A percentile compares a stretch with the other conserved stretches of the same genome.
phyloP scores from a whole-genome alignment of 805 yeast species.

The Candida anglica region DNA sequence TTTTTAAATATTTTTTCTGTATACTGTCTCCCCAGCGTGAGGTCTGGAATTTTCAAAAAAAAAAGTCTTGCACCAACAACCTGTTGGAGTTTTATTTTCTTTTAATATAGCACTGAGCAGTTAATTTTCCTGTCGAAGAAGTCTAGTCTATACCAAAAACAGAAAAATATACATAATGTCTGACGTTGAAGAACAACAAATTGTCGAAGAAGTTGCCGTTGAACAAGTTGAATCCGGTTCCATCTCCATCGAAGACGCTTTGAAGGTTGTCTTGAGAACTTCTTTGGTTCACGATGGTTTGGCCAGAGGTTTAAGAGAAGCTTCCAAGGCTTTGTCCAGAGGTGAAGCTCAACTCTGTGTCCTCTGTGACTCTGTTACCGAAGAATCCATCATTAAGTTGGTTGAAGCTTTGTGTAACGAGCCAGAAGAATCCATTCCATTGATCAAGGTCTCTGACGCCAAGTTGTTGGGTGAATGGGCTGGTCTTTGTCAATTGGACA shows the following conservation, averaged over 20 bases:
- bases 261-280: constrained; percentile 96
- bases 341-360: constrained; percentile 98
- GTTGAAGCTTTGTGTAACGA: constrained; percentile 99
- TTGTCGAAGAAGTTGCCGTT: constrained; percentile 78
- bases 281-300: constrained; percentile 98
- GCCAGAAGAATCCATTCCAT: constrained; percentile 93
- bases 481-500: constrained; percentile 98
- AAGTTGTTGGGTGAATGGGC: constrained; percentile 99
- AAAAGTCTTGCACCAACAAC: no score
- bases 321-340: constrained; percentile 96
- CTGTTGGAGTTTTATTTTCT: no score
- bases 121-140: constrained; percentile 61
- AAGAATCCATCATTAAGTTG: constrained; percentile 92
- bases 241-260: constrained; percentile 96
- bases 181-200: constrained; percentile 88
- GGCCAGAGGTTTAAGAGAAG: constrained; percentile 99
- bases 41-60: no score
- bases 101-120: constrained; percentile 65
- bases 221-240: constrained; percentile 85
- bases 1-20: no score
- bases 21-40: no score
- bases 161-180: constrained; percentile 58
- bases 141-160: no score
- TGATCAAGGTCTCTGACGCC: constrained; percentile 99
- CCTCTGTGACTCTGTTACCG: constrained; percentile 97